These are phyloP conservation scores for Neurospora sp. DNA, from an alignment of 495 filamentous ascomycete species.

Conservation along the genomic window DNA sequence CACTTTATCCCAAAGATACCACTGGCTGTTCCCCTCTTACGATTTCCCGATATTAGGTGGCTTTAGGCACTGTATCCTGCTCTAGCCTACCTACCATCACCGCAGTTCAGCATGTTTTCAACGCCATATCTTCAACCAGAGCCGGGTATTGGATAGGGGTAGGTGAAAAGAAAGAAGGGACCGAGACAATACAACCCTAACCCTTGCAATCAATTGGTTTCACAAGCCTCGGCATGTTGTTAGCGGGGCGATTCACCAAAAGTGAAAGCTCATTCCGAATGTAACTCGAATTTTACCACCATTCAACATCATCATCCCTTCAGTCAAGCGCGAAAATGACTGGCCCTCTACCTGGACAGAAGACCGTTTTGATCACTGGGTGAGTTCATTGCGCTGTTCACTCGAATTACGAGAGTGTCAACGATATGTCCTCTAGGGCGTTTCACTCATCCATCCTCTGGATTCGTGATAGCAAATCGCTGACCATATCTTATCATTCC, in stretches of 20 bases:
- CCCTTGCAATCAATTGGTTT: not conserved
- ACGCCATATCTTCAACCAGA: not conserved
- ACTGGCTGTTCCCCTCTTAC: not conserved
- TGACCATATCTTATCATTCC: slow-evolving; percentile 1
- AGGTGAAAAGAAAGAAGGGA: not conserved
- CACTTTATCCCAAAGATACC: not conserved
- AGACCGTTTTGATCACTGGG: slow-evolving; percentile 44
- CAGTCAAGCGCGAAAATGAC: not conserved
- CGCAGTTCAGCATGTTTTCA: not conserved
- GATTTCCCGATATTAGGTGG: not conserved
- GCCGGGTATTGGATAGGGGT: not conserved
- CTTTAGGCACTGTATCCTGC: not conserved
- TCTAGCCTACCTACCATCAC: not conserved
- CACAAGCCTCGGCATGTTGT: not conserved
- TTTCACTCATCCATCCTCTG: not conserved
- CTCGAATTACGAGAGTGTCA: not conserved
- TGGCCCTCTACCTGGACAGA: slow-evolving; percentile 28
- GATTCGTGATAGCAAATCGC: not conserved
- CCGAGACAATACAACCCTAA: not conserved
- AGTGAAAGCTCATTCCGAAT: not conserved
- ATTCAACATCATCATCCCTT: not conserved
- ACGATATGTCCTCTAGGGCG: not conserved
- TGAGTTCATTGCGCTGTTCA: slow-evolving; percentile 8
- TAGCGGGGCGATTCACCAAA: not conserved
- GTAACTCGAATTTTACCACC: not conserved